phyloP scores from a whole-genome alignment of 306 rosid genomes.

The Trifolium subterraneum region DNA sequence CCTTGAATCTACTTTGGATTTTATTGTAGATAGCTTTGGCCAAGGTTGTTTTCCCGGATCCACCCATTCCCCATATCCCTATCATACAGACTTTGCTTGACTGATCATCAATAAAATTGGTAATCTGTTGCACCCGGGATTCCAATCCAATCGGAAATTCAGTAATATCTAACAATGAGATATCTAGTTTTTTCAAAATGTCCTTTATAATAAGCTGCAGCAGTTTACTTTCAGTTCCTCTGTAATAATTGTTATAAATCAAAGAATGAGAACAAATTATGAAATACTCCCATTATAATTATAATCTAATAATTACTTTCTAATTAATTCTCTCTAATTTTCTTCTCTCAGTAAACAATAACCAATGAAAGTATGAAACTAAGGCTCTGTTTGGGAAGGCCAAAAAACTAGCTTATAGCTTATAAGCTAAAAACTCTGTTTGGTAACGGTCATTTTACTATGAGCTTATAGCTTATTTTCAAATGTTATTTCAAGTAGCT shows the following conservation, averaged over 20 bases:
- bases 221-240: not conserved
- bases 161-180: not conserved
- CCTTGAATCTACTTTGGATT: not conserved
- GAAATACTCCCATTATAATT: too few relatives aligned
- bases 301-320: too few relatives aligned
- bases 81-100: not conserved
- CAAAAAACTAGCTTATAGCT: too few relatives aligned
- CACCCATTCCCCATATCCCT: conserved; percentile 46
- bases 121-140: not conserved
- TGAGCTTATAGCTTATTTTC: too few relatives aligned
- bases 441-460: too few relatives aligned
- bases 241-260: not conserved
- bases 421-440: too few relatives aligned
- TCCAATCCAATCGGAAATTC: conserved; percentile 24
- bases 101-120: not conserved
- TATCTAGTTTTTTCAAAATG: not conserved
- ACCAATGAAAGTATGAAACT: too few relatives aligned
- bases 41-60: conserved; percentile 26
- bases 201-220: not conserved
- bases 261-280: not conserved
- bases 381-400: too few relatives aligned
- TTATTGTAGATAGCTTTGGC: conserved; percentile 43
- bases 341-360: too few relatives aligned
- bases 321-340: too few relatives aligned
- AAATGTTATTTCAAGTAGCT: too few relatives aligned